Evolutionary conservation across 352 stramenopile genomes (phyloP).

Genomic region (Phytopythium kandeliae): DNA sequence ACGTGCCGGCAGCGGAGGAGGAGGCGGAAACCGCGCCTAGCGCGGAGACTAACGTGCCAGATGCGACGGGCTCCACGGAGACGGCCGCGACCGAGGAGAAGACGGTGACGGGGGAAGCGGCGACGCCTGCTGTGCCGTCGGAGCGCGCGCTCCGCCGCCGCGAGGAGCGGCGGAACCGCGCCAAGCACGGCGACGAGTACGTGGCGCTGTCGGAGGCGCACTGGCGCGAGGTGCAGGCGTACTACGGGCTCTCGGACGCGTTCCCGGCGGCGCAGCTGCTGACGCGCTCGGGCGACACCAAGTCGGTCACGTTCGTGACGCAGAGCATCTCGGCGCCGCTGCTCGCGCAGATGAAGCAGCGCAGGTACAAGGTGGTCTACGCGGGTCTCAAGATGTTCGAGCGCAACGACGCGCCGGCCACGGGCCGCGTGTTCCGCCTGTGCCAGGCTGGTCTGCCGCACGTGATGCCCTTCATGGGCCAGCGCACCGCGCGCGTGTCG

Average conservation of each 20-base stretch:
- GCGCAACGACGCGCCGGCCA: slow-evolving; percentile 66
- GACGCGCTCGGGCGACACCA: slow-evolving; percentile 82
- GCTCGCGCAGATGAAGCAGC: slow-evolving; percentile 79
- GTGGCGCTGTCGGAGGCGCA: slow-evolving; percentile 57
- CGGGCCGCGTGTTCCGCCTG: slow-evolving; percentile 81
- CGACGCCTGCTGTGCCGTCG: slow-evolving; percentile 14
- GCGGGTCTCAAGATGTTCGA: slow-evolving; percentile 92
- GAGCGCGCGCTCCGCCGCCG: slow-evolving; percentile 22
- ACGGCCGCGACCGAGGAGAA: slow-evolving; percentile 12
- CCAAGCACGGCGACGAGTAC: slow-evolving; percentile 67
- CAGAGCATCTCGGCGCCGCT: slow-evolving; percentile 79
- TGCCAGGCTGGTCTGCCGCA: slow-evolving; percentile 85
- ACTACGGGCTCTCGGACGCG: slow-evolving; percentile 59
- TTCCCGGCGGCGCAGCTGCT: slow-evolving; percentile 83
- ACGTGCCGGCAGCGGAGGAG: slow-evolving; percentile 9
- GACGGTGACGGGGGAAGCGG: background rate
- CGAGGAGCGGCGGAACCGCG: slow-evolving; percentile 40
- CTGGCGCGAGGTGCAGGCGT: slow-evolving; percentile 58
- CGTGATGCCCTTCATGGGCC: slow-evolving; percentile 78
- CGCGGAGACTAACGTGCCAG: background rate
- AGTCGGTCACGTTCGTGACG: slow-evolving; percentile 83
- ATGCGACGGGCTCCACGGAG: slow-evolving; percentile 8
- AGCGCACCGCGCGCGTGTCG: slow-evolving; percentile 59
- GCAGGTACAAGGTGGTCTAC: slow-evolving; percentile 89
- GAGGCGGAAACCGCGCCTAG: slow-evolving; percentile 6